Evolutionary conservation across 305 asterid genomes (phyloP).

Genomic region (Fraxinus greggii): DNA sequence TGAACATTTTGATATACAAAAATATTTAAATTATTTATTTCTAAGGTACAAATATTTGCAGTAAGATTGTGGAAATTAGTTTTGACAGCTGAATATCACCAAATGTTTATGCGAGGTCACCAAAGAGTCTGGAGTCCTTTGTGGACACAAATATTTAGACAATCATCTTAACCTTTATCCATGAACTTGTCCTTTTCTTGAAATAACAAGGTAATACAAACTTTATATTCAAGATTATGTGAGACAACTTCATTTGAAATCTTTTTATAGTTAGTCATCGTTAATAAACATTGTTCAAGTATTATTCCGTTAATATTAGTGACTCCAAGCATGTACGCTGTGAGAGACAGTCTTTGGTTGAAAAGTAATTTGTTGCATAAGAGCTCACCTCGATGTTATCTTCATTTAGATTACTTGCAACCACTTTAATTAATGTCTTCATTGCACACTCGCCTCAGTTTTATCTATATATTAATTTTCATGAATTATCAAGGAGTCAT

Average conservation of each 20-base stretch:
- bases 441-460: not conserved
- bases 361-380: not conserved
- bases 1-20: not conserved
- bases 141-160: not conserved
- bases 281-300: not conserved
- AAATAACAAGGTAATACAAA: not conserved
- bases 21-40: not conserved
- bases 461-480: not conserved
- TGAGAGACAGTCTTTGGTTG: not conserved
- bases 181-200: not conserved
- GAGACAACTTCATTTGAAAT: not conserved
- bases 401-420: not conserved
- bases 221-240: not conserved
- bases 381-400: not conserved
- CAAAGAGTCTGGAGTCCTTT: not conserved
- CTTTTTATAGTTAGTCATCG: not conserved
- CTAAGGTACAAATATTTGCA: not conserved
- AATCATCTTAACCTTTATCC: not conserved
- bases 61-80: not conserved
- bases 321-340: not conserved
- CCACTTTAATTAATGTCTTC: not conserved
- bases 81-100: not conserved
- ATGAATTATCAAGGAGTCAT: not conserved
- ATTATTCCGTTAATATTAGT: not conserved
- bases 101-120: not conserved